Percentiles rank a stretch among this genome's conserved stretches.
Conservation (phyloP, 345 rosid genomes). For the Firmiana major region DNA sequence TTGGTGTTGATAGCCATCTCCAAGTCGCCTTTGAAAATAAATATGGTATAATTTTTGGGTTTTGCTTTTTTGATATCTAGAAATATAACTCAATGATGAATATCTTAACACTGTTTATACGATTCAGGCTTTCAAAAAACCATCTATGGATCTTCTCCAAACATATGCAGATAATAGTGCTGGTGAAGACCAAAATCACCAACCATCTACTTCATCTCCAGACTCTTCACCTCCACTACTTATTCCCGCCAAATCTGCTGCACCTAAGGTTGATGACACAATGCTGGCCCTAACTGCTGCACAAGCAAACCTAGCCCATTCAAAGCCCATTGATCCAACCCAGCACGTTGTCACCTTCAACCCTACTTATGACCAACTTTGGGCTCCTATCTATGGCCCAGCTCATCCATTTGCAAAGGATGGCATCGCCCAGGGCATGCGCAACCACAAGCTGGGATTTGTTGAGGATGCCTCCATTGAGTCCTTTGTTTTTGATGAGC, state of each 20-base stretch:
- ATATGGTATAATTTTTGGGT: neutral
- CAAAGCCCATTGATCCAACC: constrained; percentile 70
- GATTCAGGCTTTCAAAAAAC: neutral
- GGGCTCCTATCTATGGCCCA: constrained; percentile 89
- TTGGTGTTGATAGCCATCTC: neutral
- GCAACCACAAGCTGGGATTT: constrained; percentile 93
- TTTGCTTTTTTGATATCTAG: neutral
- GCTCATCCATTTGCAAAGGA: constrained; percentile 91
- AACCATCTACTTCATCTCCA: constrained; percentile 41
- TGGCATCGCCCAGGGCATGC: constrained; percentile 90
- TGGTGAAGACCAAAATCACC: constrained; percentile 29
- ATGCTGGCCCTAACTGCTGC: constrained; percentile 78
- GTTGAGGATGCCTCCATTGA: constrained; percentile 89
- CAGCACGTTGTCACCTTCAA: constrained; percentile 72
- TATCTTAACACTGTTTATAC: neutral
- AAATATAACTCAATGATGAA: neutral
- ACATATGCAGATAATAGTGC: constrained; percentile 38
- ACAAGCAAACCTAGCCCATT: constrained; percentile 43
- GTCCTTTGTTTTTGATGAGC: constrained; percentile 86
- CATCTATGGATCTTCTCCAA: constrained; percentile 52
- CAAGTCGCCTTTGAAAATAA: neutral
- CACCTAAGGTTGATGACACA: constrained; percentile 92
- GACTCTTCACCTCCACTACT: constrained; percentile 80
- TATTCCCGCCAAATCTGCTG: constrained; percentile 69
- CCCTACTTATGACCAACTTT: constrained; percentile 88